Percentiles rank a stretch among this genome's conserved stretches.
Evolutionary conservation across 1,139 yeast genomes (phyloP).

Genomic region (Pneumocystis carinii): DNA sequence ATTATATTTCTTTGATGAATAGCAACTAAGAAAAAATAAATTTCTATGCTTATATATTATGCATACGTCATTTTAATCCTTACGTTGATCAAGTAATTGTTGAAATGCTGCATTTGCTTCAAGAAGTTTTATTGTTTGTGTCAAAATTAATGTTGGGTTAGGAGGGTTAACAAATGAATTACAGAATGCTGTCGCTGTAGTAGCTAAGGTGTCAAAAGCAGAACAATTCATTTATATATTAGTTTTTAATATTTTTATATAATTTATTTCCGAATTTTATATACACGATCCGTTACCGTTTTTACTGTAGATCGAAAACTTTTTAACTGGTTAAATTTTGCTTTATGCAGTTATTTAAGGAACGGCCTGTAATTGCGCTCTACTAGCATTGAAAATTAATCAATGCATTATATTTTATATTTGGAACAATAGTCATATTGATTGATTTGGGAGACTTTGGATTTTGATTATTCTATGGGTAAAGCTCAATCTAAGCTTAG

Average conservation of each 20-base stretch:
- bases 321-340: too few species aligned
- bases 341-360: too few species aligned
- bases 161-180: background rate
- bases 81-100: background rate
- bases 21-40: background rate
- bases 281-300: too few species aligned
- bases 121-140: background rate
- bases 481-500: constrained; percentile 86
- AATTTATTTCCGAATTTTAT: too few species aligned
- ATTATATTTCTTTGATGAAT: background rate
- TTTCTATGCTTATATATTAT: too few species aligned
- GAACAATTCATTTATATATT: background rate
- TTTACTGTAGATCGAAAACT: too few species aligned
- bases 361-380: too few species aligned
- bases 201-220: background rate
- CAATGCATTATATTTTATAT: background rate
- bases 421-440: background rate
- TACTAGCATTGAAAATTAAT: too few species aligned
- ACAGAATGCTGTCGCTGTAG: background rate
- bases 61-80: background rate
- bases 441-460: background rate
- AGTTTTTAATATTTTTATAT: too few species aligned
- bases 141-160: background rate
- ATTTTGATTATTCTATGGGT: constrained; percentile 44
- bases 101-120: background rate